Conservation (phyloP, 164 flowering plant species). For the Nymphaea colorata region DNA sequence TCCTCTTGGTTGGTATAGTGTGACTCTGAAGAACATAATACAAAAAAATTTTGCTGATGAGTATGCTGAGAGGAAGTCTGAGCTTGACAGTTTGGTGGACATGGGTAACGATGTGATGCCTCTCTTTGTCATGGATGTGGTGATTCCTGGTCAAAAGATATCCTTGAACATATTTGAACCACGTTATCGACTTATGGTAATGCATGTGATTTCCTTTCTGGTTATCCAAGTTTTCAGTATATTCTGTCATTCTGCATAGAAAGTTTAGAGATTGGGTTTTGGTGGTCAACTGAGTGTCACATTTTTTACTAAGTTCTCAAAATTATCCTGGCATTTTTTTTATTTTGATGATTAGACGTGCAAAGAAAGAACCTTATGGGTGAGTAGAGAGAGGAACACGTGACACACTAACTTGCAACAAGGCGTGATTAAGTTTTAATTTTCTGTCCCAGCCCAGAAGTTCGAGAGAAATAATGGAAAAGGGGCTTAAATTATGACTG, state of each 20-base stretch:
- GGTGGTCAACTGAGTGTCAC: not conserved
- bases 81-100: constrained; percentile 56
- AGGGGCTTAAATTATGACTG: no score
- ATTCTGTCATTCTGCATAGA: not conserved
- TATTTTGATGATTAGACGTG: not conserved
- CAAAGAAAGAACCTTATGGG: not conserved
- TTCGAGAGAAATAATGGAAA: no score
- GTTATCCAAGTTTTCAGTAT: not conserved
- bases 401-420: no score
- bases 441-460: no score
- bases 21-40: constrained; percentile 84
- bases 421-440: no score
- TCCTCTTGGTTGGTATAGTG: constrained; percentile 37
- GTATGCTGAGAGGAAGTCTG: constrained; percentile 82
- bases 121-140: constrained; percentile 94
- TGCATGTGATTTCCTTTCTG: constrained; percentile 11
- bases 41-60: constrained; percentile 87
- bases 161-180: constrained; percentile 93
- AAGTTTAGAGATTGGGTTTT: not conserved
- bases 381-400: no score
- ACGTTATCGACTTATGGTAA: constrained; percentile 94
- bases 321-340: not conserved
- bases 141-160: constrained; percentile 80
- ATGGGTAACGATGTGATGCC: constrained; percentile 73
- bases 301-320: not conserved